Base-by-base conservation (phyloP, 2,329 filamentous ascomycete genomes). In the Stemphylium lycopersici region DNA sequence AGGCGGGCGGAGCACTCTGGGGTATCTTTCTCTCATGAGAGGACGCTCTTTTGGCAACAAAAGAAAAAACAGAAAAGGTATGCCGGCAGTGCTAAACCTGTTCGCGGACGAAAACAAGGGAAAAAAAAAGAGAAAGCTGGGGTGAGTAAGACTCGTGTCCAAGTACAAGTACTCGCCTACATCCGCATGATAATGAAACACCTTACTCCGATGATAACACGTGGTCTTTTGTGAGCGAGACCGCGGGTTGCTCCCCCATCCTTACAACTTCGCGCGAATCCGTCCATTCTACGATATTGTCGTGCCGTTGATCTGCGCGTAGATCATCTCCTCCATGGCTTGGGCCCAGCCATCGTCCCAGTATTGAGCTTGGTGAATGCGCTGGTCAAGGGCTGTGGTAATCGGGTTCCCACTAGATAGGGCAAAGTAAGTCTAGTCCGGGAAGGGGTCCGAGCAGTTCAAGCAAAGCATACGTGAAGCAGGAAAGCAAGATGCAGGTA, bases 61-160 rank as follows among this genome's bases (percentile, higher is more conserved):
- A 29, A 24, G 54, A 38, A 24, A 24, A 48, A 41, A 41, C 10
- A 48, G 8, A 29, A 29, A 55, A 38, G 22, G 22, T 47, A 43
- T 52, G 34, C 40, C 40, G 52, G 20, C 20, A 20, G 4, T 53
- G 39, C 47, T 43, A 45, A 47, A 15, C 53, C 52, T 58, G 48
- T 49, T 38, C 38, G 48, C 10, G 8, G 26, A 29, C 26, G 22
- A 2, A 24, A 24, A 24, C 22, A 24, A 29, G 2, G 26, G 24
- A 26, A 29, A 11, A 29, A 29, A 11, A 29, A 26, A 13, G 12
- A 31, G n/a, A 12, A 42, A n/a, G 31, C n/a, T 15, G 24, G 22
- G 32, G 56, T 63, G 56, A 66, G 59, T 55, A 57, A 57, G 43
- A 58, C 49, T 29, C 40, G 45, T 42, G 48, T 40, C 51, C 42